Percentiles rank a stretch among this genome's conserved stretches.
Conservation (phyloP, 2,329 filamentous ascomycete genomes). For the Diaporthe batatas region DNA sequence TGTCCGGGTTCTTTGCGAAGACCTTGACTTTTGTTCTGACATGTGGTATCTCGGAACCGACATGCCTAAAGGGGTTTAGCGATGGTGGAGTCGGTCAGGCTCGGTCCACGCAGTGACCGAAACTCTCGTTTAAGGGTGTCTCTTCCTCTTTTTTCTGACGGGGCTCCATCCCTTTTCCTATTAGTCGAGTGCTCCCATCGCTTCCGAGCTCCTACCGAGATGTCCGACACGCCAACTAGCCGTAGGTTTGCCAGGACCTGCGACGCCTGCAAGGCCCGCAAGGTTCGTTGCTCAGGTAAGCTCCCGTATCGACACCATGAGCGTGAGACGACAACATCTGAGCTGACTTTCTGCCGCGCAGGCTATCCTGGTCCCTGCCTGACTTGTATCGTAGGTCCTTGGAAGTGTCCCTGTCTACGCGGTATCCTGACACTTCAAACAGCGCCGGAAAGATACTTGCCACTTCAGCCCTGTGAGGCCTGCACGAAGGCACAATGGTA, state of each 20-base stretch:
- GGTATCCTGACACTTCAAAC: constrained; percentile 6
- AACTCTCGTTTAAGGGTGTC: constrained; percentile 2
- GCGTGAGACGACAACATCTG: neutral
- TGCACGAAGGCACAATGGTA: constrained; percentile 36
- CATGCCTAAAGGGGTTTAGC: constrained; percentile 13
- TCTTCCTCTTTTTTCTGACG: neutral
- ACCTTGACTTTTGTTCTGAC: neutral
- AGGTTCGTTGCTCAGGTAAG: constrained; percentile 54
- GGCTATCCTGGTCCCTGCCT: constrained; percentile 47
- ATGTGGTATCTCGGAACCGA: constrained; percentile 3
- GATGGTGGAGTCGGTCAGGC: neutral
- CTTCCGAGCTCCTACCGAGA: constrained; percentile 13
- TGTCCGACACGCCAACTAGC: constrained; percentile 19
- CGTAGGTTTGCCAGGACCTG: constrained; percentile 49
- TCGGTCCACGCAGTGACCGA: constrained; percentile 13
- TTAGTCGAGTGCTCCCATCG: neutral
- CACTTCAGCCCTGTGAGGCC: constrained; percentile 47
- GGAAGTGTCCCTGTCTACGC: neutral
- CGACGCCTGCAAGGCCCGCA: constrained; percentile 56
- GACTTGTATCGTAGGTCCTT: constrained; percentile 48
- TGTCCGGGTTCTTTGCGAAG: neutral
- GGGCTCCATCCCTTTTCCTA: neutral
- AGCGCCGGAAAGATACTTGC: constrained; percentile 43
- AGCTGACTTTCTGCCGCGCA: constrained; percentile 24
- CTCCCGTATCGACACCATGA: constrained; percentile 7